These are phyloP conservation scores for Neurospora sp. DNA, from an alignment of 495 filamentous ascomycete species.

Conservation along the genomic window DNA sequence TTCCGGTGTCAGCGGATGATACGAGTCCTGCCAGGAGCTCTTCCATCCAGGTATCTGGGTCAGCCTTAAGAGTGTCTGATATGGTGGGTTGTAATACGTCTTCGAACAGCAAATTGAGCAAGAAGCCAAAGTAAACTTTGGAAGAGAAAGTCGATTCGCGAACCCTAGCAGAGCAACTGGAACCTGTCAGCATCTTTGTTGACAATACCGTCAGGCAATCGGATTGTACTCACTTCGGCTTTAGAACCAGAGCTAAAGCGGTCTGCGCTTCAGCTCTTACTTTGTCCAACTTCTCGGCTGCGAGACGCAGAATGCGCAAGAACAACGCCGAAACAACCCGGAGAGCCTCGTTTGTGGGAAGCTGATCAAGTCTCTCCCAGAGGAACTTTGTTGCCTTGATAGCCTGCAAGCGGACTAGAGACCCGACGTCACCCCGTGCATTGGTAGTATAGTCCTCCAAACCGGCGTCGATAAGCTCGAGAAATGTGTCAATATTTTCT, in stretches of 20 bases:
- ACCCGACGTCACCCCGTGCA: constrained; percentile 80
- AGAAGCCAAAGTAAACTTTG: constrained; percentile 36
- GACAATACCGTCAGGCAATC: background rate
- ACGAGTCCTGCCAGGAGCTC: constrained; percentile 63
- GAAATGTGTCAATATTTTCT: constrained; percentile 22
- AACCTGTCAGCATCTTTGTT: constrained; percentile 3
- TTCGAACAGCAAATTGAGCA: constrained; percentile 32
- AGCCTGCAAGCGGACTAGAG: constrained; percentile 67
- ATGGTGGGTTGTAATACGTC: constrained; percentile 18
- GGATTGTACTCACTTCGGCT: constrained; percentile 19
- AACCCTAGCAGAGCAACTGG: constrained; percentile 18
- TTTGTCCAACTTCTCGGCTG: constrained; percentile 82
- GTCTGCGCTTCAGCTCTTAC: constrained; percentile 59
- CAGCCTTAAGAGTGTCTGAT: constrained; percentile 3
- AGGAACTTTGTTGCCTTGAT: constrained; percentile 48
- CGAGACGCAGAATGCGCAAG: constrained; percentile 52
- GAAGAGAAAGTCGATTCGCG: constrained; percentile 36
- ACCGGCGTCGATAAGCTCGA: constrained; percentile 35
- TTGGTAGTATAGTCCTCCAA: constrained; percentile 86
- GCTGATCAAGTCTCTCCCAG: constrained; percentile 22
- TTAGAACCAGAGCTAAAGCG: constrained; percentile 28
- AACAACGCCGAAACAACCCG: constrained; percentile 22
- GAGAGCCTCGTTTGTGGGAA: background rate
- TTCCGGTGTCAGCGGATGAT: constrained; percentile 72
- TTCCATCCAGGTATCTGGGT: constrained; percentile 22